A percentile compares a stretch with the other conserved stretches of the same genome.
These are phyloP conservation scores for Phytopythium chamaehyphon DNA, from an alignment of 352 stramenopile genomes.

Conservation along the genomic window DNA sequence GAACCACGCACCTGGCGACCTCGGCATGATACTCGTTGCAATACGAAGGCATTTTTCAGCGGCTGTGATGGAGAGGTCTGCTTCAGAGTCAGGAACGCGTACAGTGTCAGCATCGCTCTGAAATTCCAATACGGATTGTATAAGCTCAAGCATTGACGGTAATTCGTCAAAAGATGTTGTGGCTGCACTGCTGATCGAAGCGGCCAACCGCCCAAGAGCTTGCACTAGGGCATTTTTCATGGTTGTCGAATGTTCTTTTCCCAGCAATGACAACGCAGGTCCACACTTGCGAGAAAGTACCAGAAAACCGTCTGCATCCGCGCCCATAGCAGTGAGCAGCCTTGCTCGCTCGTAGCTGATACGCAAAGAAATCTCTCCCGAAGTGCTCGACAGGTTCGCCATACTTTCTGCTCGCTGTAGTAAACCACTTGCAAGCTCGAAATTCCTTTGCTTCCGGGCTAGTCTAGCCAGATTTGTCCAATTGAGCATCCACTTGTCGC, in stretches of 20 bases:
- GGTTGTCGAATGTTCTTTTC: background rate
- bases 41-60: slow-evolving; percentile 25
- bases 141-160: background rate
- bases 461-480: slow-evolving; percentile 35
- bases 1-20: slow-evolving; percentile 47
- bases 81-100: background rate
- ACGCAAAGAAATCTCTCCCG: slow-evolving; percentile 1
- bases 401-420: slow-evolving; percentile 20
- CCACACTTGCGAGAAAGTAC: slow-evolving; percentile 13
- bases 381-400: slow-evolving; percentile 1
- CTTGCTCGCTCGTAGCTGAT: slow-evolving; percentile 33
- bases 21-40: slow-evolving; percentile 30
- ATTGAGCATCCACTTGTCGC: slow-evolving; percentile 2
- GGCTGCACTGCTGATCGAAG: background rate
- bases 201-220: background rate
- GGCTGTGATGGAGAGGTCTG: slow-evolving; percentile 1
- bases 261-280: background rate
- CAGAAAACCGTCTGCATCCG: slow-evolving; percentile 21
- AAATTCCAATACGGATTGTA: background rate
- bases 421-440: slow-evolving; percentile 26
- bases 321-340: slow-evolving; percentile 29
- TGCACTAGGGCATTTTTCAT: slow-evolving; percentile 5
- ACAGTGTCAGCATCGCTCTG: no score
- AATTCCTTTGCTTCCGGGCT: slow-evolving; percentile 55
- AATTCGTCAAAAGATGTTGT: slow-evolving; percentile 1